Evolutionary conservation across 805 yeast species (phyloP).

Genomic region (Teunomyces cretensis): DNA sequence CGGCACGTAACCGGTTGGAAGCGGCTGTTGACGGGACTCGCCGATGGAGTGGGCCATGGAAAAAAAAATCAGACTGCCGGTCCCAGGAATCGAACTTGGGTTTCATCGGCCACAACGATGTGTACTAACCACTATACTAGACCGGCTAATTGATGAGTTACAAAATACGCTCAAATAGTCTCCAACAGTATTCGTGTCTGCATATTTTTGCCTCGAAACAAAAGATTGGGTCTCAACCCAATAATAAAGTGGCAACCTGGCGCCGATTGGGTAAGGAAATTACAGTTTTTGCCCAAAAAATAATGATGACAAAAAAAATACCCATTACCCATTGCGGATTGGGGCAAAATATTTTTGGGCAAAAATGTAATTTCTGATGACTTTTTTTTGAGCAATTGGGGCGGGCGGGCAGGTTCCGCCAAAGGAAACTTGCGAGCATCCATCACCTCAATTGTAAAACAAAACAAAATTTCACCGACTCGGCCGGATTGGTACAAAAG

Average conservation of each 20-base stretch:
- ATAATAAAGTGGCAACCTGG: background rate
- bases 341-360: background rate
- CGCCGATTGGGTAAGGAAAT: background rate
- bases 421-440: background rate
- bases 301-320: background rate
- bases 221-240: too few species aligned
- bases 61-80: conserved; percentile 60
- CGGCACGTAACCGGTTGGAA: too few species aligned
- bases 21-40: too few species aligned
- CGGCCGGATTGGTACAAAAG: too few species aligned
- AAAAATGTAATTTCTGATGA: background rate
- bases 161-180: too few species aligned
- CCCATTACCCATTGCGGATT: background rate
- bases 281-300: background rate
- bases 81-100: conserved; percentile 76
- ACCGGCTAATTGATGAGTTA: conserved; percentile 26
- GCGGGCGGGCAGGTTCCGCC: background rate
- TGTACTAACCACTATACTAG: conserved; percentile 71
- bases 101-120: conserved; percentile 73
- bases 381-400: background rate
- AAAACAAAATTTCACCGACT: background rate
- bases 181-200: too few species aligned
- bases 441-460: background rate
- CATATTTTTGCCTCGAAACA: too few species aligned
- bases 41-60: too few species aligned